Evolutionary conservation across 2,329 filamentous ascomycete species (phyloP).

Genomic region (Sclerotinia nivalis): DNA sequence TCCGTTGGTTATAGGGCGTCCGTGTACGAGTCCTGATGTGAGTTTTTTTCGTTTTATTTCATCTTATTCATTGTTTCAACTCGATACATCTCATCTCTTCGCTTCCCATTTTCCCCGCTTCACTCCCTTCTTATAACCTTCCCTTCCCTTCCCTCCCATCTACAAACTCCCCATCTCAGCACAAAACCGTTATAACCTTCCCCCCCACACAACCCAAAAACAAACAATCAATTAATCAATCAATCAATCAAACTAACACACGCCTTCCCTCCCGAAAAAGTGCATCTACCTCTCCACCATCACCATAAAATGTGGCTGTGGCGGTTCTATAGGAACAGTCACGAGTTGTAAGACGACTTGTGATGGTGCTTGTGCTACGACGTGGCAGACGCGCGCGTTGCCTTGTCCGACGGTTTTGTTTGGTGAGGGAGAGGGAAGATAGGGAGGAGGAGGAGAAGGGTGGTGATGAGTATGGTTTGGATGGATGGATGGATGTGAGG

Average conservation of each 20-base stretch:
- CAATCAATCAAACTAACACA: neutral
- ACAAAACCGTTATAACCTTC: slow-evolving; percentile 10
- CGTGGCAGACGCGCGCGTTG: slow-evolving; percentile 26
- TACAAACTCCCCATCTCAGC: slow-evolving; percentile 11
- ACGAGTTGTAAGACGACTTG: slow-evolving; percentile 30
- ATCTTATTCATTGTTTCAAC: neutral
- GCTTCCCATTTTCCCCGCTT: neutral
- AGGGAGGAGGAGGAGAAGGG: fast-evolving
- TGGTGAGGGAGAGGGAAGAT: neutral
- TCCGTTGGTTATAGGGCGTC: neutral
- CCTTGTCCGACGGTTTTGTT: slow-evolving; percentile 26
- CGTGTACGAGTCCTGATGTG: slow-evolving; percentile 2
- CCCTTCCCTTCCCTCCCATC: neutral
- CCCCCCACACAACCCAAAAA: neutral
- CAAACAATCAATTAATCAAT: too few relatives aligned
- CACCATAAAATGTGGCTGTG: slow-evolving; percentile 29
- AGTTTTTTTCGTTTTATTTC: neutral
- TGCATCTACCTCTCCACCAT: slow-evolving; percentile 21
- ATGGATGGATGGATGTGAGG: neutral
- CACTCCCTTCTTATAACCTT: neutral
- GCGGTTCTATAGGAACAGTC: slow-evolving; percentile 17
- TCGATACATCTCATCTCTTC: neutral
- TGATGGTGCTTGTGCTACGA: slow-evolving; percentile 27
- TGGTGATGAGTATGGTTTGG: neutral
- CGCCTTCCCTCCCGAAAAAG: neutral